phyloP scores from a whole-genome alignment of 306 rosid genomes.

The Cucurbita argyrosperma region DNA sequence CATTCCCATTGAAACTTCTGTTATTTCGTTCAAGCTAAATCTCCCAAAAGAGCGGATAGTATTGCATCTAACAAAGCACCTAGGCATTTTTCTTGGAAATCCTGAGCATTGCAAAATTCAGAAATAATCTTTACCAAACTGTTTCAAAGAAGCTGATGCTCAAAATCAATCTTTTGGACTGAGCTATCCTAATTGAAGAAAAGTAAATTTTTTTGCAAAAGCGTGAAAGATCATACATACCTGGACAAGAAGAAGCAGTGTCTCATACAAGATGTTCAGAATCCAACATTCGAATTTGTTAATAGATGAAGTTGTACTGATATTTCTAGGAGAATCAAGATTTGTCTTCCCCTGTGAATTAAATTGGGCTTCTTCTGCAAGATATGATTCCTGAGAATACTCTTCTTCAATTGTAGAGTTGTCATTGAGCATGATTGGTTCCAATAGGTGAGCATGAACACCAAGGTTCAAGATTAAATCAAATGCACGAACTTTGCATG shows the following conservation, averaged over 20 bases:
- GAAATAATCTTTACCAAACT: not conserved
- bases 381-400: slow-evolving; percentile 67
- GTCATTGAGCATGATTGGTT: slow-evolving; percentile 54
- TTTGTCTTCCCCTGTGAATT: slow-evolving; percentile 40
- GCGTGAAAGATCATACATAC: slow-evolving; percentile 23
- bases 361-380: slow-evolving; percentile 52
- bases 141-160: not conserved
- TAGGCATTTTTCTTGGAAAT: not conserved
- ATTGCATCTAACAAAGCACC: not conserved
- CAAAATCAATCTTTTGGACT: not conserved
- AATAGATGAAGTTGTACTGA: slow-evolving; percentile 45
- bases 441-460: slow-evolving; percentile 94
- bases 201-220: not conserved
- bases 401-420: slow-evolving; percentile 76
- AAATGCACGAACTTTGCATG: slow-evolving; percentile 86
- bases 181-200: not conserved
- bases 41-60: not conserved
- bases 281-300: slow-evolving; percentile 77
- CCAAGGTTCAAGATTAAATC: slow-evolving; percentile 96
- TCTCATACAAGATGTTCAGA: slow-evolving; percentile 73
- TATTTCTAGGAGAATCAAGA: slow-evolving; percentile 31
- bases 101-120: not conserved
- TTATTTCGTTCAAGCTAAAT: not conserved
- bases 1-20: not conserved
- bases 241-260: slow-evolving; percentile 91